A percentile compares a stretch with the other conserved stretches of the same genome.
These are phyloP conservation scores for Cyberlindnera saturnus DNA, from an alignment of 805 yeast genomes.

Conservation along the genomic window DNA sequence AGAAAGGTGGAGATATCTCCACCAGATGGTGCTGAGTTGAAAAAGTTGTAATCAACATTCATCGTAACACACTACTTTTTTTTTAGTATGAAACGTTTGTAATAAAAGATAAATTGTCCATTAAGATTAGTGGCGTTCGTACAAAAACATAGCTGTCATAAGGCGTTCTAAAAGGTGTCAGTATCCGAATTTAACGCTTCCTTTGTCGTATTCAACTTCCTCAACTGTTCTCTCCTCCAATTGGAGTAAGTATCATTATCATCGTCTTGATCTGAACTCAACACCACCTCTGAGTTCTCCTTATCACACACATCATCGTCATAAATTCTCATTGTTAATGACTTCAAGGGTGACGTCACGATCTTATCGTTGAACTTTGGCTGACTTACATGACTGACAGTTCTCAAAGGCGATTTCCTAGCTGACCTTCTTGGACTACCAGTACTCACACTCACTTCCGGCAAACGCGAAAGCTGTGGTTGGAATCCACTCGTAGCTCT, in stretches of 20 bases:
- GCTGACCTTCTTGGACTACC: constrained; percentile 9
- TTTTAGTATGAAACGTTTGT: too few relatives aligned
- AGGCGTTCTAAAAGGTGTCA: constrained; percentile 15
- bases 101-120: constrained; percentile 3
- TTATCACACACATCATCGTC: neutral
- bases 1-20: constrained; percentile 38
- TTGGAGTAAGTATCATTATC: constrained; percentile 17
- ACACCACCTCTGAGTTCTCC: constrained; percentile 5
- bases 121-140: neutral
- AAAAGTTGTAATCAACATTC: constrained; percentile 9
- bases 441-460: constrained; percentile 5
- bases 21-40: constrained; percentile 19
- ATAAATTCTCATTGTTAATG: constrained; percentile 8
- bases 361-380: constrained; percentile 6
- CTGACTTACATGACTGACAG: constrained; percentile 2
- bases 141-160: neutral
- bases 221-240: constrained; percentile 24
- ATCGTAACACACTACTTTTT: too few relatives aligned
- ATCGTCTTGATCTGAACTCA: constrained; percentile 14
- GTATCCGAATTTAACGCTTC: constrained; percentile 7
- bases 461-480: constrained; percentile 16
- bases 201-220: constrained; percentile 16
- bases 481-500: constrained; percentile 20
- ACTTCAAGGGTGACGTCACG: constrained; percentile 23
- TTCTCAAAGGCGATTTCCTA: constrained; percentile 14